Base-by-base conservation (phyloP, 2,329 filamentous ascomycete genomes). In the Thelonectria blattea region DNA sequence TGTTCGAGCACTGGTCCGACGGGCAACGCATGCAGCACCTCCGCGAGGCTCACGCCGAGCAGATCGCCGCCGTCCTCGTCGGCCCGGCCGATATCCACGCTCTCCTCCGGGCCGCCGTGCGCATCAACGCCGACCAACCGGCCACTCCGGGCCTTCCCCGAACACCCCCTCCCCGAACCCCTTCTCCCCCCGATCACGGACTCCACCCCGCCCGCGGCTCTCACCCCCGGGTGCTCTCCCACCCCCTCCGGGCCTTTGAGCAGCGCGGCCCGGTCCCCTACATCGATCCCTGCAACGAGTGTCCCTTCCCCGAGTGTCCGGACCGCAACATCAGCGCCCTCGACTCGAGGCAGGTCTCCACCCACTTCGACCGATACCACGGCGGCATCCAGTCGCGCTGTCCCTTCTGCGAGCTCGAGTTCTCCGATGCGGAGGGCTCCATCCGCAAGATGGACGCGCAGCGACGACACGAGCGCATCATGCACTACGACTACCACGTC, bases 1-100 rank as follows among this genome's bases (percentile, higher is more conserved):
- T 78, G 15, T 77, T 67, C 47, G 48, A 62, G 43, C 67, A 73
- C 58, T 78, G 73, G 74, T 52, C 62, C 10, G 32, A 50, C 0
- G 55, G 68, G 14, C 34, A 37, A 12, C 34, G 34, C 11, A 8
- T 37, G 15, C 12, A 37, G 15, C 34, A 37, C 15, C 11, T 37
- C 15, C 34, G 34, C 34, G 34, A 37, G 11, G 9, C 11, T 11
- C 34, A 37, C 34, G 11, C 34, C 11, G 34, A 37, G 12, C 3
- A 37, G 3, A 5, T 15, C 34, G 34, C 34, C 15, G 11, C 9
- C 5, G 27, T 10, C 27, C 27, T 30, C 27, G 27, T 30, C 8
- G 27, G 27, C 27, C 5, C 5, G 27, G 27, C 8, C 27, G 27
- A 30, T 10, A 2, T 7, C 5, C 27, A 30, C 27, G 5, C 5